Conservation (phyloP, 441 rosid genomes). For the Euphorbia celastroides region DNA sequence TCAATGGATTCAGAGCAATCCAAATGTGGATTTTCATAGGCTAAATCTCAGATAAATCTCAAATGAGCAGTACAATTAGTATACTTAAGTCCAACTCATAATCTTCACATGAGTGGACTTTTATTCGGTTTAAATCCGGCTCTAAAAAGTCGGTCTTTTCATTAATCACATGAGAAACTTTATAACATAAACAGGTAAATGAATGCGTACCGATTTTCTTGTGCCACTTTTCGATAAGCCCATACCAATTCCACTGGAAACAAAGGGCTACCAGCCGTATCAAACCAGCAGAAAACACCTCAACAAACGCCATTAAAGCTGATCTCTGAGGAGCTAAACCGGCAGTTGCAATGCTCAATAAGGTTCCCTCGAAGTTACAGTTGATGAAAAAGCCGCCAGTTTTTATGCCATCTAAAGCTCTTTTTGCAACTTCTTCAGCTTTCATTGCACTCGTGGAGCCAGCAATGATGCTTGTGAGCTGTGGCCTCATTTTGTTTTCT, state of each 20-base stretch:
- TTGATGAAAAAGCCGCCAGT: slow-evolving; percentile 58
- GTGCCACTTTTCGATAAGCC: slow-evolving; percentile 59
- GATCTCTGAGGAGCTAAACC: slow-evolving; percentile 90
- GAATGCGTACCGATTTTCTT: slow-evolving; percentile 26
- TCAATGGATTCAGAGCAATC: neutral
- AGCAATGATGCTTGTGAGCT: slow-evolving; percentile 59
- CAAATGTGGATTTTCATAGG: neutral
- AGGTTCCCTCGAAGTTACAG: slow-evolving; percentile 70
- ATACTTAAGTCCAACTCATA: neutral
- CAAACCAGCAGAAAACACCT: slow-evolving; percentile 51
- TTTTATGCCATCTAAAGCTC: slow-evolving; percentile 66
- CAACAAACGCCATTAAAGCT: slow-evolving; percentile 62
- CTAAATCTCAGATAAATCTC: neutral
- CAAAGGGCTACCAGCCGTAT: slow-evolving; percentile 49
- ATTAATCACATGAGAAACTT: neutral
- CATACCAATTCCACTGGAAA: slow-evolving; percentile 86
- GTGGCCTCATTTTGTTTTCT: slow-evolving; percentile 67
- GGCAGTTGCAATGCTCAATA: slow-evolving; percentile 62
- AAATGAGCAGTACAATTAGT: neutral
- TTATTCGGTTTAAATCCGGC: neutral
- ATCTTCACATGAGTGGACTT: neutral
- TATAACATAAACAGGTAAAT: neutral
- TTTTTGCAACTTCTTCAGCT: slow-evolving; percentile 75
- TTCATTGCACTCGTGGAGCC: slow-evolving; percentile 65
- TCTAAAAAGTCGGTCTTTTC: neutral